phyloP scores from a whole-genome alignment of 768 basidiomycete genomes.

The Cystobasidium tubakii region DNA sequence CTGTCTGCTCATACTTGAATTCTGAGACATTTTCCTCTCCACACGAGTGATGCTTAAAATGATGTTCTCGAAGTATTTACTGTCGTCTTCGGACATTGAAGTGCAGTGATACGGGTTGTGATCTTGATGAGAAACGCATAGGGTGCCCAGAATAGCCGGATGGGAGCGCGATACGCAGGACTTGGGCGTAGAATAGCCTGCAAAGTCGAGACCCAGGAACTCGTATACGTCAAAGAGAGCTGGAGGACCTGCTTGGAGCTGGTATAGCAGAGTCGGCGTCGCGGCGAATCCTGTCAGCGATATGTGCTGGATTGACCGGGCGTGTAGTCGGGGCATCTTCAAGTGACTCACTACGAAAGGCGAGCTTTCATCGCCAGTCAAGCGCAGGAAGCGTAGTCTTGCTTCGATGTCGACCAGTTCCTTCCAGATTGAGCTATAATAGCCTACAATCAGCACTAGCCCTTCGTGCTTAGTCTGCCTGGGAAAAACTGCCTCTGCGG shows the following conservation, averaged over 20 bases:
- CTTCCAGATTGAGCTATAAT: background rate
- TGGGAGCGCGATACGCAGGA: background rate
- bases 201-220: constrained; percentile 11
- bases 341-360: constrained; percentile 20
- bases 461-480: background rate
- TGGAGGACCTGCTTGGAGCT: constrained; percentile 23
- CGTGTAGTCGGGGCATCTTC: background rate
- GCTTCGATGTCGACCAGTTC: constrained; percentile 19
- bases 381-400: constrained; percentile 5
- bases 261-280: background rate
- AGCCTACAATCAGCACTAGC: background rate
- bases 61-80: constrained; percentile 2
- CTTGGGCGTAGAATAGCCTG: background rate
- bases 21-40: background rate
- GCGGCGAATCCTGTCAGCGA: no score
- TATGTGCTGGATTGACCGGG: background rate
- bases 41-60: constrained; percentile 17
- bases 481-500: background rate
- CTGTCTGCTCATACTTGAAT: background rate
- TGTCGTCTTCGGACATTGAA: constrained; percentile 7
- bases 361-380: constrained; percentile 7
- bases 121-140: constrained; percentile 16
- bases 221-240: constrained; percentile 26
- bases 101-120: constrained; percentile 21
- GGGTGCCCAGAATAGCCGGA: background rate